phyloP scores from a whole-genome alignment of 2,329 filamentous ascomycete species.

The Metarhizium anisopliae region DNA sequence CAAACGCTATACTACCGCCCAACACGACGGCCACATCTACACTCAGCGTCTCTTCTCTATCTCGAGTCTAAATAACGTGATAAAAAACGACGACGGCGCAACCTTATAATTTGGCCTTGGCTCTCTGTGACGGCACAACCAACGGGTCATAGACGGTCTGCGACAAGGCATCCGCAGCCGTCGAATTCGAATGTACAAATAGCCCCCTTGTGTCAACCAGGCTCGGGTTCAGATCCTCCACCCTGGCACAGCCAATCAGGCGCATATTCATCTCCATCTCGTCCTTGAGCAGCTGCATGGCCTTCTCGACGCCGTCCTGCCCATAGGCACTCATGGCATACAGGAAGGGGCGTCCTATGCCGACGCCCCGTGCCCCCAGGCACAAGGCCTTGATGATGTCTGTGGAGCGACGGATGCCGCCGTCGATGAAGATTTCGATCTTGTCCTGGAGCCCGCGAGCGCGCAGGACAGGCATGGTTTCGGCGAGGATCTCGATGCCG shows the following conservation, averaged over 20 bases:
- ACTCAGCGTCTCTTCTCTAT: neutral
- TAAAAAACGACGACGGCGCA: neutral
- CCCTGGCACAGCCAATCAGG: constrained; percentile 66
- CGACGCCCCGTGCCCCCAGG: constrained; percentile 83
- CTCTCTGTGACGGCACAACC: constrained; percentile 40
- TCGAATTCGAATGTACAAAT: constrained; percentile 38
- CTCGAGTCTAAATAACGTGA: neutral
- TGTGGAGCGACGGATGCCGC: constrained; percentile 79
- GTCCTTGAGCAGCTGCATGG: constrained; percentile 87
- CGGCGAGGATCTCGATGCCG: constrained; percentile 80
- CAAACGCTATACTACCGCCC: too few relatives aligned
- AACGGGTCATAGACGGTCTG: constrained; percentile 45
- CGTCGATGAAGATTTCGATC: constrained; percentile 86
- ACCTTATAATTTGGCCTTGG: constrained; percentile 40
- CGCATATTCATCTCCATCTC: constrained; percentile 99
- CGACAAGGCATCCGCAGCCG: constrained; percentile 40
- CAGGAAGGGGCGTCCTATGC: constrained; percentile 88
- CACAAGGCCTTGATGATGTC: constrained; percentile 95
- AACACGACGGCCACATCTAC: too few relatives aligned
- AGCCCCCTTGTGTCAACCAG: constrained; percentile 72
- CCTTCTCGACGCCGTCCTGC: constrained; percentile 74
- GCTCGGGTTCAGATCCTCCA: constrained; percentile 72
- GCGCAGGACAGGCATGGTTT: constrained; percentile 82
- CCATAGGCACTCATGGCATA: constrained; percentile 96
- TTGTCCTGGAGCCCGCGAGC: constrained; percentile 63